Base-by-base conservation (phyloP, 208 protist genomes). In the Trypanosoma melophagium region DNA sequence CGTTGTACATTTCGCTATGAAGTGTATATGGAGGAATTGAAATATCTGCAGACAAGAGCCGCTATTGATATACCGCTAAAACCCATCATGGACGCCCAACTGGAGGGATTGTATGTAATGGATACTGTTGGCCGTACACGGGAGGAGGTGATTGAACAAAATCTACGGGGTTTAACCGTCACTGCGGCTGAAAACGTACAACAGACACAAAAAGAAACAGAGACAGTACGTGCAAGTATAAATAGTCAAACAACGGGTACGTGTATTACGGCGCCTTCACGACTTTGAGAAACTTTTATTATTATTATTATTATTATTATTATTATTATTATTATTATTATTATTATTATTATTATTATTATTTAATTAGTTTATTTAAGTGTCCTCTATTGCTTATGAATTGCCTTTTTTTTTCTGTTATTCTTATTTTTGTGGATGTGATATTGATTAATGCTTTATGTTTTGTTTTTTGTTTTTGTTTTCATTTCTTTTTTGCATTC, bases 1-100 rank as follows among this genome's bases (percentile, higher is more conserved):
- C 89, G 98, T 21, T 75, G 95, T 28, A 78, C 79, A 9, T 98
- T 97, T 57, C 96, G 97, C 54, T 90, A 95, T 65, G 94, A 99
- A 72, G 91, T 84, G 1, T 95, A 97, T 58, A 66, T 87, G 41
- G 90, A 96, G 62, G 97, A 98, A 73, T 54, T 90, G 14, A 22
- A 55, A 38, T 92, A 92, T 53, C 59, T 97, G 51, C 67, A 90
- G 67, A 51, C 51, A 14, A 77, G 80, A 38, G 81, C 89, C 8
- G 70, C 77, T 28, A 61, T 84, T 55, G 57, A 76, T 19, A 66
- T 90, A 14, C 65, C 57, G 16, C 9, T 42, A 7, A 75, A 77
- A 3, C 76, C 74, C 13, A 76, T 87, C 69, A 71, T 70, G 21
- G 63, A 76, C 22, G 71, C 80, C 38, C 50, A 79, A 40, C 68